Evolutionary conservation across 805 yeast genomes (phyloP).

Genomic region (Saccharomycopsis fibuligera): DNA sequence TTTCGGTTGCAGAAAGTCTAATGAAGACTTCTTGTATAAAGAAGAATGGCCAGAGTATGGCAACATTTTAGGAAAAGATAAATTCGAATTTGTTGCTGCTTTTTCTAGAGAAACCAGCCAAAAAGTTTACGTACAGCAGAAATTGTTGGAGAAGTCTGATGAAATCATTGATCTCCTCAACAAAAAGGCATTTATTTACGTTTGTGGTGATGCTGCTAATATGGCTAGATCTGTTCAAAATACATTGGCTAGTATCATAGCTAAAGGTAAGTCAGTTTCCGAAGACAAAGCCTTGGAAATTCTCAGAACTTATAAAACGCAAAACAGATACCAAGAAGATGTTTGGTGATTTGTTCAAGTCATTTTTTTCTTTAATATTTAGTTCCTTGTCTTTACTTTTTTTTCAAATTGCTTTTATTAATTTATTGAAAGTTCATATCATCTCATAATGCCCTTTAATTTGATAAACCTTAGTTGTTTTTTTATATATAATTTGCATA

Average conservation of each 20-base stretch:
- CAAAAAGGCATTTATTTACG: conserved; percentile 84
- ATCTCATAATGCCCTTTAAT: no score
- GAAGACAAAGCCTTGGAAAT: conserved; percentile 62
- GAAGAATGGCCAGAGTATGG: conserved; percentile 85
- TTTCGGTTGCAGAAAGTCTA: conserved; percentile 79
- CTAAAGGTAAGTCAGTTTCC: conserved; percentile 55
- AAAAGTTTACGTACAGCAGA: conserved; percentile 81
- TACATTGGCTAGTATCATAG: conserved; percentile 57
- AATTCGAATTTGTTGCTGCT: conserved; percentile 65
- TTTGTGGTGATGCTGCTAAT: conserved; percentile 93
- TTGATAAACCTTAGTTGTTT: no score
- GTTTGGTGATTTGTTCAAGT: conserved; percentile 86
- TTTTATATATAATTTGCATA: no score
- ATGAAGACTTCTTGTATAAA: conserved; percentile 76
- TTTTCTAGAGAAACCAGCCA: conserved; percentile 72
- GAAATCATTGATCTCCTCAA: conserved; percentile 40
- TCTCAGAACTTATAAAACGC: conserved; percentile 70
- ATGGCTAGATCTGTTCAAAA: conserved; percentile 94
- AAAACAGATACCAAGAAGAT: conserved; percentile 93
- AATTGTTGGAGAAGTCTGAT: conserved; percentile 45
- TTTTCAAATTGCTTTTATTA: background rate
- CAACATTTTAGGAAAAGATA: conserved; percentile 42
- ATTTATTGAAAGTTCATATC: background rate
- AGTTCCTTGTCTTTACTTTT: background rate
- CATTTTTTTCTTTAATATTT: conserved; percentile 1